phyloP scores from a whole-genome alignment of 2,329 filamentous ascomycete genomes.

The Trichoderma polysporum region DNA sequence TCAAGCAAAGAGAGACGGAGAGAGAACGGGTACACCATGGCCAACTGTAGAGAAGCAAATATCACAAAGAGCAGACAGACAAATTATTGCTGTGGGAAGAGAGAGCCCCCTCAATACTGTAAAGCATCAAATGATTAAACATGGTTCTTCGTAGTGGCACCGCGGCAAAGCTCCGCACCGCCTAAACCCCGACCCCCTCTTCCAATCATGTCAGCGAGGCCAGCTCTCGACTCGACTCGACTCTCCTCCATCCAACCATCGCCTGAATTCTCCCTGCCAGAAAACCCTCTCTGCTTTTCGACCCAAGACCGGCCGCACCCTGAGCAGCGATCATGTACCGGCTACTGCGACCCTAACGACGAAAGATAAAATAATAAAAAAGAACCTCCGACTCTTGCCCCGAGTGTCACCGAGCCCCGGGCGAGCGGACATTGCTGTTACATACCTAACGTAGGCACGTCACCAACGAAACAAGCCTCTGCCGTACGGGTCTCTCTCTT shows the following conservation, averaged over 20 bases:
- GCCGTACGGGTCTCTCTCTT: background rate
- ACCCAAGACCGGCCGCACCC: background rate
- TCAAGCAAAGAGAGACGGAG: background rate
- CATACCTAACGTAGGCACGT: background rate
- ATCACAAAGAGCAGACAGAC: background rate
- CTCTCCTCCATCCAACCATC: slow-evolving; percentile 3
- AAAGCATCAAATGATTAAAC: background rate
- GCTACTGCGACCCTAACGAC: background rate
- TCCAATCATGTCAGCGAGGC: slow-evolving; percentile 19
- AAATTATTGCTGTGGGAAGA: background rate
- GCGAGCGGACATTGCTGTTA: slow-evolving; percentile 4
- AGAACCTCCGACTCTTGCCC: slow-evolving; percentile 18
- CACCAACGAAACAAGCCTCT: background rate
- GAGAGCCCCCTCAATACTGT: background rate
- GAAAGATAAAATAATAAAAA: background rate
- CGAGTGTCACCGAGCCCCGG: slow-evolving; percentile 20
- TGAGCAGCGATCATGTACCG: slow-evolving; percentile 6
- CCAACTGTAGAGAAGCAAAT: background rate
- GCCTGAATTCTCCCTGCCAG: background rate
- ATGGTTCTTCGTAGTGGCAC: background rate
- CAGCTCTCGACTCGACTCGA: background rate
- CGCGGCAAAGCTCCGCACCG: background rate
- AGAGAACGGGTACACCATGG: background rate
- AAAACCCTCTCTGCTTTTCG: background rate
- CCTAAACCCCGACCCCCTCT: slow-evolving; percentile 9